Evolutionary conservation across 140 eudicot species (phyloP).

Genomic region (Stevia rebaudiana): DNA sequence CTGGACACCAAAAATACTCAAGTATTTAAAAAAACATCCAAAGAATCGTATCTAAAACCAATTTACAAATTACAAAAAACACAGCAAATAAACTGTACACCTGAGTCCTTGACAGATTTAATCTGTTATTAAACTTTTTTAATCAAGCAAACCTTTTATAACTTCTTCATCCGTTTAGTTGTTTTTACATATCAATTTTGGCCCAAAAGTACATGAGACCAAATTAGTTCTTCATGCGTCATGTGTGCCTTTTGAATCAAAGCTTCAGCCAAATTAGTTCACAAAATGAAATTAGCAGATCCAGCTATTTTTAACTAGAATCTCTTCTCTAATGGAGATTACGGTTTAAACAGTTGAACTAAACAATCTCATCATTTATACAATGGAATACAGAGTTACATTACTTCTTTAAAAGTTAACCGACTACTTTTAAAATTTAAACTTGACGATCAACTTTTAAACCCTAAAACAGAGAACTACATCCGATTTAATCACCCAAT

Average conservation of each 20-base stretch:
- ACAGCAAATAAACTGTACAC: background rate
- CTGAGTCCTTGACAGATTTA: background rate
- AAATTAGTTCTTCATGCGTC: too few species aligned
- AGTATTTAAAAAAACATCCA: constrained; percentile 2
- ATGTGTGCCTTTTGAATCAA: too few species aligned
- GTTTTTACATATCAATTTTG: too few species aligned
- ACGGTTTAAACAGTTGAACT: background rate
- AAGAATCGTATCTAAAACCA: background rate
- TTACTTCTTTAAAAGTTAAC: constrained; percentile 4
- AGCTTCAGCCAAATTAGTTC: too few species aligned
- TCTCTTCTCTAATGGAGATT: background rate
- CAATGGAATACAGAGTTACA: background rate
- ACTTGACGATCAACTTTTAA: background rate
- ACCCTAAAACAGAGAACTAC: background rate
- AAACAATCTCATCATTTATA: background rate
- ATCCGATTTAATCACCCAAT: constrained; percentile 6
- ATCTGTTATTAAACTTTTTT: too few species aligned
- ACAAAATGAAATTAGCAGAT: background rate
- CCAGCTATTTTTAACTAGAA: background rate
- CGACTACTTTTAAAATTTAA: background rate
- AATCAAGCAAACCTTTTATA: too few species aligned
- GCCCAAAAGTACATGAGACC: too few species aligned
- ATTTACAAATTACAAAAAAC: background rate
- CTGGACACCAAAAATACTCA: constrained; percentile 2
- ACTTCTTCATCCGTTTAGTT: too few species aligned